Base-by-base conservation (phyloP, 2,329 filamentous ascomycete genomes). In the Cryphonectria japonica region DNA sequence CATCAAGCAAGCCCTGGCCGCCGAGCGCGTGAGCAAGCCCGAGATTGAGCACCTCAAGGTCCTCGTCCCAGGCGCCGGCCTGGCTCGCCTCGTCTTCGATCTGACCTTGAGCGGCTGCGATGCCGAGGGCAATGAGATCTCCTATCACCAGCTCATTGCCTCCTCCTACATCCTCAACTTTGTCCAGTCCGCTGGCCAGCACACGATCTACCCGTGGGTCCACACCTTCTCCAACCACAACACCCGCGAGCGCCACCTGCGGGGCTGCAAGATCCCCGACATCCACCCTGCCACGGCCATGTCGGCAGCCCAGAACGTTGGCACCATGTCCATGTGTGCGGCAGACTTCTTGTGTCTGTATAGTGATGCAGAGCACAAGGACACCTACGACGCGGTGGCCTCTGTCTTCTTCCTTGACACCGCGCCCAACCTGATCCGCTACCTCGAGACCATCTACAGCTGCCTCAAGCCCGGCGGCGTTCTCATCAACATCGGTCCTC, bases 391-490 rank as follows among this genome's bases (percentile, higher is more conserved):
- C 77, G 94, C 92, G 0, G 93, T 98, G 1, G 90, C 93, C 0
- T 93, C 92, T 2, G 93, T 97, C 14, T 99, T 98, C 83, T 99
- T 99, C 83, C 91, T 99, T 71, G 97, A 99, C 79, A 99, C 96
- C 1, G 96, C 96, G 2, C 95, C 95, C 1, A 98, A 99, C 79
- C 80, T 98, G 43, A 92, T 98, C 68, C 89, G 92, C 2, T 99
- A 99, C 78, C 88, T 99, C 46, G 91, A 97, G 78, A 91, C 94
- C 1, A 93, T 98, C 69, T 84, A 83, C 59, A 88, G 92, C 78
- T 97, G 95, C 77, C 86, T 99, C 66, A 89, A 88, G 75, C 85
- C 89, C 0, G 92, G 92, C 37, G 96, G 96, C 0, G 77, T 97
- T 4, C 93, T 97, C 84, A 87, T 97, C 78, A 99, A 99, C 77